Base-by-base conservation (phyloP, 129 eudicot genomes). In the Arctium minus region DNA sequence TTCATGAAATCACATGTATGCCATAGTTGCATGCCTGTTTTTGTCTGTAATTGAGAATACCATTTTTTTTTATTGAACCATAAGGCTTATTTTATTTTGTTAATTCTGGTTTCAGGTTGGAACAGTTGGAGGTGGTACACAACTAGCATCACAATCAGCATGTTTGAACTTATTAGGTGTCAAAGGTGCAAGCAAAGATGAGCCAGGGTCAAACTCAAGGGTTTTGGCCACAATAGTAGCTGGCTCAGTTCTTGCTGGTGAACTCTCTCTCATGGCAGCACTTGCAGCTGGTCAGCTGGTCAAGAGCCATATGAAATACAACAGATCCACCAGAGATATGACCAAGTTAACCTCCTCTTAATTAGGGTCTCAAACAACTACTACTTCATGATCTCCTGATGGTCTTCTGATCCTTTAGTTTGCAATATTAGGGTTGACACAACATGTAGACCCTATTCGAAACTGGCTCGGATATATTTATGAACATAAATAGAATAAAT, bases 121-220 rank as follows among this genome's bases (percentile, higher is more conserved):
- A 3, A 92, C 93, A 22, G 92, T 92, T 65, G 97, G 94, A 72
- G 97, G 97, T 36, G 97, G 97, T 50, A 92, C 97, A 42, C 93
- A 92, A 68, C 82, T 92, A 35, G 91, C 93, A 80, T 92, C 97
- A 50, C 97, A 92, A 72, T 88, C 97, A 78, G 97, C 97, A 62
- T 92, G 97, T 82, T 78, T 92, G 75, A 92, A 92, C 88, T 80
- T 92, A 81, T 86, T 92, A 29, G 97, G 97, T 64, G 94, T 92
- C 60, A 92, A 90, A 80, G 97, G 97, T 67, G 92, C 97, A 12
- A 89, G 83, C 87, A 90, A 83, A 79, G 89, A 73, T 10, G 82
- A 79, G 35, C 88, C 93, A 68, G 97, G 97, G 53, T 84, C 92
- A 81, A 90, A 92, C 80, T 76, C 97, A 72, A 92, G 92, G 77